Percentiles rank a stretch among this genome's conserved stretches.
Conservation (phyloP, 352 stramenopile genomes). For the Phytophthora capsici region DNA sequence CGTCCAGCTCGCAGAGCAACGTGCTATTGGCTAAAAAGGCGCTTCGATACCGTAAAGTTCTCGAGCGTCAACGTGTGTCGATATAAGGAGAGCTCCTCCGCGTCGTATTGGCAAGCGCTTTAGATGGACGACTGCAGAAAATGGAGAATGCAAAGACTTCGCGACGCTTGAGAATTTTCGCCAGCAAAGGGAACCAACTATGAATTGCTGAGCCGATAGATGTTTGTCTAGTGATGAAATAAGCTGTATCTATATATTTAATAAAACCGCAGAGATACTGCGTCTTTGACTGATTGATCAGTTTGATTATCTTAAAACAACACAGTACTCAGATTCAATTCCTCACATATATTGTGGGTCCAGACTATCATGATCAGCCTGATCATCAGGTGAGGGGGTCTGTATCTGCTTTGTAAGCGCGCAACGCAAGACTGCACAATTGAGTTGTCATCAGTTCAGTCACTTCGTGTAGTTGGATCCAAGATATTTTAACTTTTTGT, state of each 20-base stretch:
- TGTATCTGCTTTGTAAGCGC: too few species aligned
- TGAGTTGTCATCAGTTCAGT: too few species aligned
- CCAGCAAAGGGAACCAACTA: not conserved
- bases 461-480: too few species aligned
- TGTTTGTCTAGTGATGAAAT: conserved; percentile 25
- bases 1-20: conserved; percentile 33
- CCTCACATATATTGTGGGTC: too few species aligned
- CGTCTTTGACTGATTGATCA: too few species aligned
- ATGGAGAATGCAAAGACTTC: not conserved
- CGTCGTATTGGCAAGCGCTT: not conserved
- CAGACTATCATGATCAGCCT: too few species aligned
- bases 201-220: conserved; percentile 5
- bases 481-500: too few species aligned
- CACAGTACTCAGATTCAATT: too few species aligned
- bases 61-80: conserved; percentile 21
- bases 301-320: too few species aligned
- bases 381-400: too few species aligned
- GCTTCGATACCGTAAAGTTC: conserved; percentile 42
- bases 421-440: too few species aligned
- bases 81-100: conserved; percentile 2
- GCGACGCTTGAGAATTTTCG: not conserved
- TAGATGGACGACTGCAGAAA: conserved; percentile 3
- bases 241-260: conserved; percentile 32
- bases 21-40: conserved; percentile 45
- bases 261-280: conserved; percentile 4